Conservation (phyloP, 2,329 filamentous ascomycete genomes). For the Alternaria sp. region DNA sequence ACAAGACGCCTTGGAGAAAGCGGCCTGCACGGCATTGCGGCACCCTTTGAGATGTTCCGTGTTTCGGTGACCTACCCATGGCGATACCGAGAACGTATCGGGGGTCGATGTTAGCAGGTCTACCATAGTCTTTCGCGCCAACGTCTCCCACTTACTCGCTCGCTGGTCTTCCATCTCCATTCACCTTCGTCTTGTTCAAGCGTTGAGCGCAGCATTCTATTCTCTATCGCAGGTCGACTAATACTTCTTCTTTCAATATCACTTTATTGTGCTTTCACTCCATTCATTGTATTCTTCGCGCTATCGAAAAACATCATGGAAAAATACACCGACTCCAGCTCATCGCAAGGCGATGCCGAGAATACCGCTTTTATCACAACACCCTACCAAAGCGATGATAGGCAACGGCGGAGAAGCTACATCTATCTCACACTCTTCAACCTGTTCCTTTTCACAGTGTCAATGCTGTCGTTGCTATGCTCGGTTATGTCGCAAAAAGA, state of each 20-base stretch:
- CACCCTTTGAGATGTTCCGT: slow-evolving; percentile 9
- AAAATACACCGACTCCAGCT: slow-evolving; percentile 28
- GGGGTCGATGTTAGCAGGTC: neutral
- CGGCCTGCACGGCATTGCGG: neutral
- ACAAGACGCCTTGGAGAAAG: slow-evolving; percentile 6
- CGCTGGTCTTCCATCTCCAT: slow-evolving; percentile 1
- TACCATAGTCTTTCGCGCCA: neutral
- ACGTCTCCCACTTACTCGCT: neutral
- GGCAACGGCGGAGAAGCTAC: slow-evolving; percentile 25
- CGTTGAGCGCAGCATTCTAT: slow-evolving; percentile 19
- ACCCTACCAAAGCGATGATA: slow-evolving; percentile 30
- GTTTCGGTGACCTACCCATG: slow-evolving; percentile 10
- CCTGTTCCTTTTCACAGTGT: slow-evolving; percentile 42
- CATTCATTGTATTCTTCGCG: neutral
- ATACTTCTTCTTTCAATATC: neutral
- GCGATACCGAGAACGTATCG: neutral
- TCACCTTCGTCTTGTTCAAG: slow-evolving; percentile 1
- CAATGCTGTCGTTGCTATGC: slow-evolving; percentile 38
- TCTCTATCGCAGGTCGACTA: slow-evolving; percentile 30
- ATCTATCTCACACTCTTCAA: slow-evolving; percentile 41
- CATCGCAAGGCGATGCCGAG: slow-evolving; percentile 32
- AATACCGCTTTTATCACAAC: slow-evolving; percentile 37
- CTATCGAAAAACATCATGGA: slow-evolving; percentile 26
- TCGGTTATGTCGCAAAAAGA: slow-evolving; percentile 40
- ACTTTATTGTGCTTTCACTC: neutral